These are phyloP conservation scores for Arabis hirsuta DNA, from an alignment of 345 rosid genomes.

Conservation along the genomic window DNA sequence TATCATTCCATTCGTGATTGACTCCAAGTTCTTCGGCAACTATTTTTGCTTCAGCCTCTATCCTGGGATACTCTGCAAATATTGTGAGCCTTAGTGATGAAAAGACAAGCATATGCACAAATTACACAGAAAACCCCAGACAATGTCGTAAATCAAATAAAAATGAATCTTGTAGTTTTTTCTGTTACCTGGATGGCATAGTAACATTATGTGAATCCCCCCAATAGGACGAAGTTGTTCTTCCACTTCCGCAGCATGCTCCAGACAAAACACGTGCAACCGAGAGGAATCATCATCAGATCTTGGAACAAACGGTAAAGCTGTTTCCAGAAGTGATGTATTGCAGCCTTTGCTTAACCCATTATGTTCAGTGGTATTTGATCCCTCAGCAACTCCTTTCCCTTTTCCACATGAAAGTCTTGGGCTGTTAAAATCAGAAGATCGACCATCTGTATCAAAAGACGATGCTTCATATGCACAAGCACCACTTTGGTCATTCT, in stretches of 20 bases:
- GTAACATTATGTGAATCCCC: conserved; percentile 74
- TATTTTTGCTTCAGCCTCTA: conserved; percentile 79
- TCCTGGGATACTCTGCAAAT: conserved; percentile 83
- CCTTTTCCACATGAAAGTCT: conserved; percentile 41
- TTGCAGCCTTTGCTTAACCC: conserved; percentile 44
- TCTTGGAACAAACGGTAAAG: conserved; percentile 49
- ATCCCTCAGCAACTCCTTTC: conserved; percentile 19
- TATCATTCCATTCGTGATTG: conserved; percentile 61
- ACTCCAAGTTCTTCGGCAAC: conserved; percentile 78
- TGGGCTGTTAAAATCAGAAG: conserved; percentile 45
- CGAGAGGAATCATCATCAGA: conserved; percentile 80
- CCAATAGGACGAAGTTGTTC: conserved; percentile 78
- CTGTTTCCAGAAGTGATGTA: conserved; percentile 42
- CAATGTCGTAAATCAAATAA: background rate
- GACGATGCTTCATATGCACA: conserved; percentile 43
- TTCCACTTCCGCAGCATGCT: conserved; percentile 96
- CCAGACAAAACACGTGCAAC: conserved; percentile 91
- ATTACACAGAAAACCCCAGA: background rate
- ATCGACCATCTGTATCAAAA: conserved; percentile 41
- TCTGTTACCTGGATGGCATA: conserved; percentile 85
- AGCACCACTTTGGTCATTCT: conserved; percentile 36
- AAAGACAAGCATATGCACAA: conserved; percentile 22
- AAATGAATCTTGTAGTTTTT: conserved; percentile 4
- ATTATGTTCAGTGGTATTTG: conserved; percentile 45
- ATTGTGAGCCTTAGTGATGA: background rate